Conservation (phyloP, 1,139 yeast species). For the Candida pseudoviswanathii region DNA sequence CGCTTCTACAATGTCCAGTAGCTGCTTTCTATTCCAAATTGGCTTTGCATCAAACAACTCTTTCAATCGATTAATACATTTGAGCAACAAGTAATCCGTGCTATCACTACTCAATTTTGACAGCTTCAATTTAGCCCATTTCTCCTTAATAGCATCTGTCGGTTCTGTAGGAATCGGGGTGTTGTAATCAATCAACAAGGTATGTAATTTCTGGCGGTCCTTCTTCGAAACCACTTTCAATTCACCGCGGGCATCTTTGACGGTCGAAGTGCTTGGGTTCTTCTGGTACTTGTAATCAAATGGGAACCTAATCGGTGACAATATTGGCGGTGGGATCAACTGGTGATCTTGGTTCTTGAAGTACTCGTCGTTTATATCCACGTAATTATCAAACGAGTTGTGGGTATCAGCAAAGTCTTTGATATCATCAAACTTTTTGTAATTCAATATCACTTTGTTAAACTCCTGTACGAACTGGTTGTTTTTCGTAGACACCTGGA, state of each 20-base stretch:
- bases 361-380: slow-evolving; percentile 30
- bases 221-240: slow-evolving; percentile 41
- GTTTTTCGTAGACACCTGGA: slow-evolving; percentile 68
- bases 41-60: slow-evolving; percentile 70
- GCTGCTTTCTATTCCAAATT: slow-evolving; percentile 81
- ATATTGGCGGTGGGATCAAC: slow-evolving; percentile 84
- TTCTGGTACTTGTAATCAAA: slow-evolving; percentile 56
- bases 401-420: slow-evolving; percentile 46
- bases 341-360: slow-evolving; percentile 49
- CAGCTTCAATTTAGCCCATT: slow-evolving; percentile 27
- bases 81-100: slow-evolving; percentile 35
- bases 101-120: slow-evolving; percentile 25
- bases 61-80: slow-evolving; percentile 56
- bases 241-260: slow-evolving; percentile 63
- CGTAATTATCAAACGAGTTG: slow-evolving; percentile 31
- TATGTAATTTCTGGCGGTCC: slow-evolving; percentile 45
- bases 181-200: slow-evolving; percentile 43
- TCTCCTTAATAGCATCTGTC: slow-evolving; percentile 40
- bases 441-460: slow-evolving; percentile 25
- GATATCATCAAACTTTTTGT: slow-evolving; percentile 35
- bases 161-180: slow-evolving; percentile 32
- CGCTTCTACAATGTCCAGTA: slow-evolving; percentile 60
- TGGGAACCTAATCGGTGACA: slow-evolving; percentile 76
- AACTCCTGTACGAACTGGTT: slow-evolving; percentile 49
- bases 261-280: slow-evolving; percentile 54